Base-by-base conservation (phyloP, 1,284 basidiomycete genomes). In the Cyathus pygmaeus region DNA sequence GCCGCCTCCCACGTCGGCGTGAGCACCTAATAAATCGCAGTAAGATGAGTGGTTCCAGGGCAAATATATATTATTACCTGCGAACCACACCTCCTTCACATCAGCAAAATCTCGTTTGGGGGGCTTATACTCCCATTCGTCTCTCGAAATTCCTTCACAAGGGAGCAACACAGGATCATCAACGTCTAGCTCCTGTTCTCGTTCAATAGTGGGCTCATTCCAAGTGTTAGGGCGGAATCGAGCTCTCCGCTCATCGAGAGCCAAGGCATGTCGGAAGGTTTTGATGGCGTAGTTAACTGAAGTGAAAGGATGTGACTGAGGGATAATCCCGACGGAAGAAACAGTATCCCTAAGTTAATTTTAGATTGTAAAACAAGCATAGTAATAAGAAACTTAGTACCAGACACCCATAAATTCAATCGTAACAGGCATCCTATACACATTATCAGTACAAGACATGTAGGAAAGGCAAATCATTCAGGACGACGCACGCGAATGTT, bases 1-100 rank as follows among this genome's bases (percentile, higher is more conserved):
- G 3, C 69, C 72, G 27, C 72, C 72, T 27, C 72, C 72, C 21
- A 74, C 61, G 49, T 74, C 72, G 4, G 71, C 68, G 47, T 74
- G 72, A 24, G 65, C 67, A 46, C 72, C 71, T 74, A 55, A 21
- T 30, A 30, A 17, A 13, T 4, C 27, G 19, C 54, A n/a, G 49
- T 27, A 13, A 39, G 11, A 31, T 23, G 19, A 17, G 27, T 17
- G 39, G 39, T n/a, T 11, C 39, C 39, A 11, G 11, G 11, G 39
- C 39, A n/a, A 21, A 29, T 7, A 27, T 7, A 23, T 53, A 23
- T 3, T 53, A 9, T 26, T 26, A 62, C 63, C 65, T 53, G 66
- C 53, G 31, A 72, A 71, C 67, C 66, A 72, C 9, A 71, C 67
- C 56, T 71, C 71, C 41, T 70, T 55, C 6, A 69, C 64, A 42